phyloP scores from a whole-genome alignment of 805 yeast species.

The Barnettozyma californica region DNA sequence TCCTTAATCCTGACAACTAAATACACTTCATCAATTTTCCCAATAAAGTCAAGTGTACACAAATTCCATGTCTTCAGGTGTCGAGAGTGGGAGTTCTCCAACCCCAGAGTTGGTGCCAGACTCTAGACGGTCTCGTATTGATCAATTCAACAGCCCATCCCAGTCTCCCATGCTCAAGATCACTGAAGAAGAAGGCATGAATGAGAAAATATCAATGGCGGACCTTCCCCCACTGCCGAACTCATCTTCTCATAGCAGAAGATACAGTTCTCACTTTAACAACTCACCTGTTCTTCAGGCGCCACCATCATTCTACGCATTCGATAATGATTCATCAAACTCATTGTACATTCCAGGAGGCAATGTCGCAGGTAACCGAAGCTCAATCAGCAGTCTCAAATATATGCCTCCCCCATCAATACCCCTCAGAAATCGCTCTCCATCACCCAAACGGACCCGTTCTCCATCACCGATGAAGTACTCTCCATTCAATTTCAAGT shows the following conservation, averaged over 20 bases:
- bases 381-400: conserved; percentile 21
- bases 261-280: background rate
- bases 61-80: background rate
- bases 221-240: conserved; percentile 17
- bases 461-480: conserved; percentile 25
- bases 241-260: conserved; percentile 9
- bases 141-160: conserved; percentile 17
- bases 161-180: conserved; percentile 27
- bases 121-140: conserved; percentile 18
- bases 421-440: conserved; percentile 26
- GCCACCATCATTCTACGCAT: conserved; percentile 2
- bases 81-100: background rate
- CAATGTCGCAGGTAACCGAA: conserved; percentile 25
- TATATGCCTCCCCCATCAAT: conserved; percentile 21
- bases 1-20: background rate
- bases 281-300: background rate
- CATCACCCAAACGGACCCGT: conserved; percentile 29
- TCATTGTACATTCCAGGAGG: conserved; percentile 25
- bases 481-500: conserved; percentile 62
- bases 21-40: background rate
- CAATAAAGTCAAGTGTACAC: background rate
- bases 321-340: conserved; percentile 20
- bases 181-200: conserved; percentile 18
- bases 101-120: conserved; percentile 3
- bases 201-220: conserved; percentile 5